Base-by-base conservation (phyloP, 805 yeast species). In the Lipomyces starkeyi region DNA sequence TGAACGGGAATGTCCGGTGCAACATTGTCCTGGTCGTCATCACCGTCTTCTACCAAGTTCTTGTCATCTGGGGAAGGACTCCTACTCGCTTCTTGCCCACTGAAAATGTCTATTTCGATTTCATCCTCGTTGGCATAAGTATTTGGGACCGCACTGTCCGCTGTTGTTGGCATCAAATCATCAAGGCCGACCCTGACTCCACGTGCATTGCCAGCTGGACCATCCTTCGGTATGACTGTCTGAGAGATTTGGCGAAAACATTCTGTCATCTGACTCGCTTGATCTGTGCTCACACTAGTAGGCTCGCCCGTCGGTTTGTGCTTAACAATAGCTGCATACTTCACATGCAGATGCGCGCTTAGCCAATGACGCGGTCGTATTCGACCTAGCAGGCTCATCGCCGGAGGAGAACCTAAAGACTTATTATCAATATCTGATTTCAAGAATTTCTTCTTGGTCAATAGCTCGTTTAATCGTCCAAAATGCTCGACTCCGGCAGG, bases 261-360 rank as follows among this genome's bases (percentile, higher is more conserved):
- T 14, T 32, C n/a, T 13, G 62, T 20, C 32, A n/a, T 14, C 47
- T 2, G 55, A 27, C 47, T 55, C 5, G 47, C 34, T 17, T 20
- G 14, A 11, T 13, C 27, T 40, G 32, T 52, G 20, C 20, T 9
- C 57, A n/a, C 52, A 27, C 9, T 34, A 22, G 37, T 32, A 17
- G 22, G 7, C 25, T 75, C 64, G 22, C 9, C 9, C 20, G 22
- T 43, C 20, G 22, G 20, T n/a, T 43, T 7, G 75, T 85, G 87
- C 0, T 74, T 67, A 1, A 88, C 85, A 0, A 67, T 69, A 0
- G 97, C 97, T 6, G 80, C 81, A 74, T 85, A 95, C 63, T 80
- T 80, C 1, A 89, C 92, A 77, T 95, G 99, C 65, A 95, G 78
- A 80, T 95, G 99, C 11, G 96, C 96, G 73, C 95, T 87, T 68